These are phyloP conservation scores for Scenedesmus sp. DNA, from an alignment of 163 green algal species.

Conservation along the genomic window DNA sequence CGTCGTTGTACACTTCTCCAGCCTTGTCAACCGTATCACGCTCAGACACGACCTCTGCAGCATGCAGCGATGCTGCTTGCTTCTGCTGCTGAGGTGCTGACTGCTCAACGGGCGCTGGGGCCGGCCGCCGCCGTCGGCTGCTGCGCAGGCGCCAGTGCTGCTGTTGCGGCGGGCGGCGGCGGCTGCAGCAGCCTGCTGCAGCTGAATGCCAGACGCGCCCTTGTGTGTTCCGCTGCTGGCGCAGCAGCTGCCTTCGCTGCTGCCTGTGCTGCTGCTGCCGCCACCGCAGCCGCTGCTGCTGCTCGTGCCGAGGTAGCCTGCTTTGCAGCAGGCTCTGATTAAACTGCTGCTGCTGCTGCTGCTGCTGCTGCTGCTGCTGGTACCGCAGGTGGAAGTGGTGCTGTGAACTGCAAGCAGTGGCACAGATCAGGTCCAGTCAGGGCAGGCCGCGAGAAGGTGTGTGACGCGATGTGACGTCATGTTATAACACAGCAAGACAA, in stretches of 20 bases:
- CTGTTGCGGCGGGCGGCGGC: not conserved
- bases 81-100: not conserved
- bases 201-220: not conserved
- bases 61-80: not conserved
- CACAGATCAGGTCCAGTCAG: not conserved
- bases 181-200: not conserved
- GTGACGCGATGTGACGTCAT: too few relatives aligned
- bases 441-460: not conserved
- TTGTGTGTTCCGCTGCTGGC: not conserved
- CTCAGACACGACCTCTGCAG: not conserved
- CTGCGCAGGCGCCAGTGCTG: not conserved
- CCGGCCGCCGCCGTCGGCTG: not conserved
- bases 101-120: not conserved
- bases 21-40: not conserved
- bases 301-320: not conserved
- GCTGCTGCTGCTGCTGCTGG: too few relatives aligned
- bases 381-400: not conserved
- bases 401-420: not conserved
- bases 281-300: not conserved
- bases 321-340: not conserved
- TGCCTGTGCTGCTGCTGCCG: not conserved
- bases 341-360: too few relatives aligned
- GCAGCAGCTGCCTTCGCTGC: constrained; percentile 1
- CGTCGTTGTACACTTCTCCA: not conserved
- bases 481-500: too few relatives aligned